Evolutionary conservation across 2,329 filamentous ascomycete genomes (phyloP), one percentile per base, ranked within the genome.

Genomic region (Exophiala lecanii-corni): DNA sequence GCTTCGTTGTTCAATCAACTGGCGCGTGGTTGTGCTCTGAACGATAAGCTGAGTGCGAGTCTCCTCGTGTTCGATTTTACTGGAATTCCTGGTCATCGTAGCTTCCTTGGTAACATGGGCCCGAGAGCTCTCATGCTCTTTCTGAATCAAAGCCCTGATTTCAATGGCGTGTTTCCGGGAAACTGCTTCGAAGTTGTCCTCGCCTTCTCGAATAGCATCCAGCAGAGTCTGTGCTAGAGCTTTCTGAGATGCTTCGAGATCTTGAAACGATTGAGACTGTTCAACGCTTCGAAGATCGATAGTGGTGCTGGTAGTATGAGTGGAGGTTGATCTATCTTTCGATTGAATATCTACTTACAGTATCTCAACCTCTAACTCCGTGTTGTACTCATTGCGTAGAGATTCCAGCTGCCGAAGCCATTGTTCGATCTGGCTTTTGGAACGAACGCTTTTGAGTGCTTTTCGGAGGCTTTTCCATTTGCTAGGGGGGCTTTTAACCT

Each of bases 391-490:
- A n/a, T n/a, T 28, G 7, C 25, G 25, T n/a, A 28, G n/a, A 9
- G 25, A 28, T n/a, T 28, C 25, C 25, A 28, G 25, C 25, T 28
- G 25, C n/a, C 25, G 25, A n/a, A 28, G 25, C 25, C 25, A 28
- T 9, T 28, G 25, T n/a, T 28, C 25, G 25, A 28, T 28, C 25
- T 28, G 25, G 25, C n/a, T 28, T n/a, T 28, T 28, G 9, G 25
- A 28, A n/a, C 25, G n/a, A 28, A 28, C 25, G n/a, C 25, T 28
- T 28, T 28, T 28, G 9, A 28, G n/a, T n/a, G 7, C 25, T n/a
- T 28, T 28, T 28, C 25, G 25, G n/a, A 28, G 25, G n/a, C 25
- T 28, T 28, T 28, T 28, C 25, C 25, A 28, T n/a, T 28, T 28
- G 25, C 25, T 28, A 7, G 25, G 25, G 7, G 25, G 25, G 25